Evolutionary conservation across 768 basidiomycete species (phyloP).

Genomic region (Tephrocybe sp.): DNA sequence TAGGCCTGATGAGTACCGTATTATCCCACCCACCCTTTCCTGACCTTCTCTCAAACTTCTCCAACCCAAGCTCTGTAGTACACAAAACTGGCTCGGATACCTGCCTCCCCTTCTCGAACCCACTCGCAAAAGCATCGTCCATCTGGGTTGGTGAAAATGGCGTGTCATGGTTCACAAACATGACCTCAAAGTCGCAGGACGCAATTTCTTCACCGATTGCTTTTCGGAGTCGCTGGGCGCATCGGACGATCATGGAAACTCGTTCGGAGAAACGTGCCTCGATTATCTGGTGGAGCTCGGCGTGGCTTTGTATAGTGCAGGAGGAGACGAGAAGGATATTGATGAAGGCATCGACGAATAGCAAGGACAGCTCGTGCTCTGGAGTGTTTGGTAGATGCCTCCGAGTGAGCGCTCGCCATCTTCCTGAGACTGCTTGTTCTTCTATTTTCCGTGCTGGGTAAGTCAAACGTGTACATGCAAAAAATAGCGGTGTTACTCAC

Average conservation of each 20-base stretch:
- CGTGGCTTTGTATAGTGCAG: slow-evolving; percentile 23
- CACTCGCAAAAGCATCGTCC: slow-evolving; percentile 40
- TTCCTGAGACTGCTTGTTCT: slow-evolving; percentile 40
- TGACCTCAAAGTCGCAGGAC: slow-evolving; percentile 52
- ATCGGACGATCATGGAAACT: slow-evolving; percentile 39
- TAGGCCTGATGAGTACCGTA: slow-evolving; percentile 48
- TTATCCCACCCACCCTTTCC: slow-evolving; percentile 46
- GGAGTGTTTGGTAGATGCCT: slow-evolving; percentile 22
- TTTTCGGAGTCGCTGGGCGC: slow-evolving; percentile 50
- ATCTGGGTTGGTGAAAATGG: slow-evolving; percentile 39
- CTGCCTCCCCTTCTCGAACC: slow-evolving; percentile 15
- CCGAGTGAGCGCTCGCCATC: slow-evolving; percentile 42
- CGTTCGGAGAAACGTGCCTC: slow-evolving; percentile 41
- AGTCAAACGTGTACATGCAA: background rate
- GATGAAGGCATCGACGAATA: slow-evolving; percentile 37
- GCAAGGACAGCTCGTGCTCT: slow-evolving; percentile 28
- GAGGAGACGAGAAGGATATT: slow-evolving; percentile 42
- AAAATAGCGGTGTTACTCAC: slow-evolving; percentile 21
- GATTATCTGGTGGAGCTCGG: slow-evolving; percentile 36
- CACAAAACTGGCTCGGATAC: slow-evolving; percentile 41
- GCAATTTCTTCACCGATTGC: slow-evolving; percentile 59
- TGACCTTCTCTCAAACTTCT: slow-evolving; percentile 35
- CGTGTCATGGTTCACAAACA: slow-evolving; percentile 42
- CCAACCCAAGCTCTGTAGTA: slow-evolving; percentile 56
- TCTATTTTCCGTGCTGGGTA: slow-evolving; percentile 22